These are phyloP conservation scores for Theileria luwenshuni DNA, from an alignment of 169 alveolate genomes.

Conservation along the genomic window DNA sequence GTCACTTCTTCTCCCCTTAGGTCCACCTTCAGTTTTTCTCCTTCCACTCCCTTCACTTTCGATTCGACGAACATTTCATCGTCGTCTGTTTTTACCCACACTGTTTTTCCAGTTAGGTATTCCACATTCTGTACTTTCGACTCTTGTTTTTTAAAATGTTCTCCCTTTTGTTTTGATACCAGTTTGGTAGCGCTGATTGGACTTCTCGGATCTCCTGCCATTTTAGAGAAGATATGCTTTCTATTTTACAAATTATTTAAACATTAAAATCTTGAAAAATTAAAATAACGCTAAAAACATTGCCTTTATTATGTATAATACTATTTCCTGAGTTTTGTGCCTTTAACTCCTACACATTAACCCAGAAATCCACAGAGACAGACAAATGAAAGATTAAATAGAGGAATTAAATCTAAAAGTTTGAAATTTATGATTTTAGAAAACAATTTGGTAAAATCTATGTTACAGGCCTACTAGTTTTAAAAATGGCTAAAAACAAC, in stretches of 20 bases:
- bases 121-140: conserved; percentile 63
- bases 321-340: neutral
- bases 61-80: conserved; percentile 62
- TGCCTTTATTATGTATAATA: neutral
- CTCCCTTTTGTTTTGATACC: conserved; percentile 37
- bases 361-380: neutral
- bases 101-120: conserved; percentile 42
- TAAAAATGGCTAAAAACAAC: no score
- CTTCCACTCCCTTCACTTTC: conserved; percentile 48
- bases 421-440: no score
- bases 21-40: conserved; percentile 40
- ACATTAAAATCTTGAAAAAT: neutral
- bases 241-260: conserved; percentile 12
- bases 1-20: conserved; percentile 41
- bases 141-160: conserved; percentile 57
- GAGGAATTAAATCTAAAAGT: no score
- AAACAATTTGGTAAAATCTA: no score
- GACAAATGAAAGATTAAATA: no score
- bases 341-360: neutral
- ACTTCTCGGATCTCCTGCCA: conserved; percentile 10
- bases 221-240: conserved; percentile 3
- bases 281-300: neutral
- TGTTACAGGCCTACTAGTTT: no score
- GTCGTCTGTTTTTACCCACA: conserved; percentile 62
- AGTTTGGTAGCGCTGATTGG: conserved; percentile 38